Percentiles rank a stretch among this genome's conserved stretches.
Evolutionary conservation across 1,284 basidiomycete genomes (phyloP).

Genomic region (Rhodofomes roseus): DNA sequence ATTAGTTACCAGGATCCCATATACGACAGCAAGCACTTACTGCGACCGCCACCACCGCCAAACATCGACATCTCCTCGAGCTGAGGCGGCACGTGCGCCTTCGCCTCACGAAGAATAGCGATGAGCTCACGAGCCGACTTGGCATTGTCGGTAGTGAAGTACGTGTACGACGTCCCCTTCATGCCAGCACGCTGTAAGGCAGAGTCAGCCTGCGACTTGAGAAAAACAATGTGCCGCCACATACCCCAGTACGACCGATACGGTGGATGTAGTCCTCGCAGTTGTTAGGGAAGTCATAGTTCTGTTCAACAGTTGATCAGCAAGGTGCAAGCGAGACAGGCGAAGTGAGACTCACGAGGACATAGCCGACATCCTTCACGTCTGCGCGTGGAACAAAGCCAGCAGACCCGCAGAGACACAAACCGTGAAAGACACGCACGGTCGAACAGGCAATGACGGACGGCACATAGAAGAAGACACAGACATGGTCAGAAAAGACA

Average conservation of each 20-base stretch:
- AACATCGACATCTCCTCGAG: conserved; percentile 93
- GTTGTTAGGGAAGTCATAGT: conserved; percentile 97
- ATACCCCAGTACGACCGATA: conserved; percentile 85
- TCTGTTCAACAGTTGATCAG: conserved; percentile 45
- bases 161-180: conserved; percentile 92
- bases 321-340: conserved; percentile 5
- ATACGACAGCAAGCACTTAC: conserved; percentile 32
- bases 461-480: conserved; percentile 21
- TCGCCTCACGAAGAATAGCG: conserved; percentile 86
- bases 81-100: conserved; percentile 84
- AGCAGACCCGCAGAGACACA: conserved; percentile 29
- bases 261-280: conserved; percentile 95
- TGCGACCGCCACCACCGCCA: conserved; percentile 73
- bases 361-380: conserved; percentile 94
- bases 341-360: conserved; percentile 65
- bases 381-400: conserved; percentile 48
- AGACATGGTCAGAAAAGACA: conserved; percentile 51
- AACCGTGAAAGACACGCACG: conserved; percentile 36
- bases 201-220: conserved; percentile 13
- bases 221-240: conserved; percentile 19
- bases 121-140: conserved; percentile 93
- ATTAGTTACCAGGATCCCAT: not conserved
- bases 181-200: conserved; percentile 73
- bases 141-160: conserved; percentile 94
- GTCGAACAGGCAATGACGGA: conserved; percentile 28